Evolutionary conservation across 1,284 basidiomycete genomes (phyloP).

Genomic region (Fomitiporia mediterranea): DNA sequence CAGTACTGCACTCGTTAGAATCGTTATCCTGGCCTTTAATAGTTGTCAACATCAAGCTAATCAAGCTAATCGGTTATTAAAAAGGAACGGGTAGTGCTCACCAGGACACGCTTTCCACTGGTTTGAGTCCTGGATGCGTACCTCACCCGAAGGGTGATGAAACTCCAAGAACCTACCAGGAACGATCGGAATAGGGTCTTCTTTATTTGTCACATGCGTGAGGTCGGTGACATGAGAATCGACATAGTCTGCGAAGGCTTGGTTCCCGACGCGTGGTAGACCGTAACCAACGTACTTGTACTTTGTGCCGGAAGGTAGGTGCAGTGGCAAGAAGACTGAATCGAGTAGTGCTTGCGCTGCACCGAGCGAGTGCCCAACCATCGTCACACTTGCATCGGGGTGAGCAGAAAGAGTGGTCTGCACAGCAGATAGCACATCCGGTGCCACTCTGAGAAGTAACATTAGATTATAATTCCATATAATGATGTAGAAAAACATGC

Average conservation of each 20-base stretch:
- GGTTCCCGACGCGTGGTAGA: constrained; percentile 62
- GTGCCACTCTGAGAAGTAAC: constrained; percentile 40
- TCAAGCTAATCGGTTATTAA: no score
- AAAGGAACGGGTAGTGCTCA: constrained; percentile 5
- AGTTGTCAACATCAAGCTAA: background rate
- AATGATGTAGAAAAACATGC: constrained; percentile 17
- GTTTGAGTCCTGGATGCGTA: constrained; percentile 26
- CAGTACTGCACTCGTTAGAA: constrained; percentile 18
- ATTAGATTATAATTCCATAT: background rate
- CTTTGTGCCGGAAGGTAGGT: constrained; percentile 31
- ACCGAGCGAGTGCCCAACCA: constrained; percentile 52
- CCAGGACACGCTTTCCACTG: constrained; percentile 25
- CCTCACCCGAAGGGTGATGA: constrained; percentile 28
- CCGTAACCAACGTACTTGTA: constrained; percentile 42
- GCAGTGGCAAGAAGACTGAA: constrained; percentile 34
- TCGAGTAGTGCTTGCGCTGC: constrained; percentile 51
- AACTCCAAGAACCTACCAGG: constrained; percentile 30
- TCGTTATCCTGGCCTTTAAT: constrained; percentile 20
- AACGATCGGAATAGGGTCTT: constrained; percentile 30
- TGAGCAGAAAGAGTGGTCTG: constrained; percentile 37
- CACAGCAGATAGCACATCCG: constrained; percentile 43
- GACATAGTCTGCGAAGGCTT: constrained; percentile 54
- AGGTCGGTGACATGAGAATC: constrained; percentile 38
- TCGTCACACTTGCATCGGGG: constrained; percentile 37
- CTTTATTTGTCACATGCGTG: constrained; percentile 31